Evolutionary conservation across 2,329 filamentous ascomycete genomes (phyloP), one percentile per base, ranked within the genome.

Genomic region (Pestalotiopsis sp.): DNA sequence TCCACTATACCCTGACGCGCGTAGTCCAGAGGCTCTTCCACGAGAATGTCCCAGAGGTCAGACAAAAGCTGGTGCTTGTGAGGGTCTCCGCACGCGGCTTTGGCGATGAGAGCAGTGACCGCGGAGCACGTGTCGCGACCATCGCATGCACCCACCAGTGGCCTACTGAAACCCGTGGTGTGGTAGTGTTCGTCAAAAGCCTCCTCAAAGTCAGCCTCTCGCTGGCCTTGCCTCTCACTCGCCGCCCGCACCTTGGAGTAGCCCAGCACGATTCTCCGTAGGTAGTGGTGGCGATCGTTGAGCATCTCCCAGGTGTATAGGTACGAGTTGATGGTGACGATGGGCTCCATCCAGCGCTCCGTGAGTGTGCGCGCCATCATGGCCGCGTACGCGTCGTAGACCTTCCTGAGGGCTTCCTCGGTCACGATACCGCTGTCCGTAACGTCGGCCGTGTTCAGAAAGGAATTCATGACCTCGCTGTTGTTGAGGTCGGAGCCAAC

Each of bases 251-350:
- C 11, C 12, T 59, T 59, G 12, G 57, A n/a, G 23, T 59, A 59
- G 6, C 57, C 57, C 2, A 59, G 23, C 3, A 59, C 57, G 3
- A 59, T 31, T 3, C 57, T 25, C 6, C 57, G 23, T 2, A 59
- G 25, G 14, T 27, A 59, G 57, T 59, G 57, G 12, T 59, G 74
- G 27, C 74, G 67, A 59, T 76, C 68, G 62, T 76, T 76, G 31
- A 71, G 65, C 38, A 76, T 76, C 52, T 76, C 73, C 74, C 74
- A 76, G 7, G 66, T 71, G 68, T 72, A 76, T n/a, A 76, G 59
- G 27, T 66, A 25, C 7, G 74, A 72, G 65, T 65, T 69, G 73
- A 76, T 74, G 4, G 67, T 66, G 7, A 70, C 71, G 11, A 69
- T 58, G 7, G 74, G 74, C 66, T 76, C 74, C 5, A 67, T 65